Percentiles rank a stretch among this genome's conserved stretches.
Evolutionary conservation across 208 protist genomes (phyloP).

Genomic region (Leishmania gerbilli): DNA sequence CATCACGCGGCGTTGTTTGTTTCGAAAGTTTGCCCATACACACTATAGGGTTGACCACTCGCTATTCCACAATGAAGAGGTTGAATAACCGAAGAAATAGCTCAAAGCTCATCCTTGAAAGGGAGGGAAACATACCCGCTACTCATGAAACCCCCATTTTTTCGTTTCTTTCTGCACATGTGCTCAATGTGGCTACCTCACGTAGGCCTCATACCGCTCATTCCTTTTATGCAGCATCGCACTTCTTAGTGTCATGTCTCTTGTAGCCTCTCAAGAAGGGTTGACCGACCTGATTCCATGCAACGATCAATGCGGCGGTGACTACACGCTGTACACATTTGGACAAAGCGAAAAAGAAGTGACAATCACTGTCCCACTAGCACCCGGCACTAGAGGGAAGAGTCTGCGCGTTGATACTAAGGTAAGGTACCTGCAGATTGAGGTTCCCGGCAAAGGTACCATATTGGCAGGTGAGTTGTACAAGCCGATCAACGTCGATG

Average conservation of each 20-base stretch:
- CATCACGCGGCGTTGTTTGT: not conserved
- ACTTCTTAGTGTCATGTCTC: slow-evolving; percentile 37
- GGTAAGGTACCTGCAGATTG: slow-evolving; percentile 42
- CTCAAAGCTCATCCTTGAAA: not conserved
- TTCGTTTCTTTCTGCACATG: slow-evolving; percentile 1
- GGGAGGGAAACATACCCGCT: not conserved
- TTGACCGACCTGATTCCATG: slow-evolving; percentile 75
- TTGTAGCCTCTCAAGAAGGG: slow-evolving; percentile 60
- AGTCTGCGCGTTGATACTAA: slow-evolving; percentile 64
- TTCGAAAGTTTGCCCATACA: not conserved
- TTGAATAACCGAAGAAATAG: not conserved
- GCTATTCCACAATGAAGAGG: not conserved
- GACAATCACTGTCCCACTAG: slow-evolving; percentile 61
- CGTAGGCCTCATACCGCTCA: not conserved
- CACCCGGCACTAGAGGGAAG: slow-evolving; percentile 52
- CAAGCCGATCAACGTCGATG: slow-evolving; percentile 74
- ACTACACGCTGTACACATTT: slow-evolving; percentile 80
- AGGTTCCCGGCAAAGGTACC: slow-evolving; percentile 41
- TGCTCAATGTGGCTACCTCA: not conserved
- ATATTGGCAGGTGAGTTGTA: slow-evolving; percentile 78
- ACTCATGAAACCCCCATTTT: not conserved
- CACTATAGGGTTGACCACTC: not conserved
- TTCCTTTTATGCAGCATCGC: not conserved
- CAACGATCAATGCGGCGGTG: slow-evolving; percentile 84
- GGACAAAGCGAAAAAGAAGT: slow-evolving; percentile 82